phyloP scores from a whole-genome alignment of 1,139 yeast species.

The Kodamaea arcana region DNA sequence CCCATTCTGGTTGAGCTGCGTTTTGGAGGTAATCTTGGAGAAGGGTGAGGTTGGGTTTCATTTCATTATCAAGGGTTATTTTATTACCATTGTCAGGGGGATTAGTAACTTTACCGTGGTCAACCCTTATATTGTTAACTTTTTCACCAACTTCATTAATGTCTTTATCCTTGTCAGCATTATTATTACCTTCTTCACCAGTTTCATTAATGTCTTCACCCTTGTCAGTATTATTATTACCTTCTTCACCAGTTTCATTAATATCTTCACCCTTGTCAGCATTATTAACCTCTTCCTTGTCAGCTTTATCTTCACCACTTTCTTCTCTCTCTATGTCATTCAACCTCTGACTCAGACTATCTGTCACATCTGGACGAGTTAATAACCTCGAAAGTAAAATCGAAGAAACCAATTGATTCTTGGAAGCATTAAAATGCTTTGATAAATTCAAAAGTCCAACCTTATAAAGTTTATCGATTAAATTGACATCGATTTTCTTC shows the following conservation, averaged over 20 bases:
- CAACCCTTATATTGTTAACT: no score
- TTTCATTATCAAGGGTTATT: no score
- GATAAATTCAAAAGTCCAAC: constrained; percentile 30
- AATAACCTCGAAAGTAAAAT: constrained; percentile 34
- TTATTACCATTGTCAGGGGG: no score
- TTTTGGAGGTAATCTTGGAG: constrained; percentile 19
- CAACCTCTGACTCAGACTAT: not conserved
- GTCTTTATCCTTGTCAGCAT: not conserved
- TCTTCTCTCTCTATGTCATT: no score
- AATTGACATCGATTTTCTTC: constrained; percentile 28
- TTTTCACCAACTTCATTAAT: no score
- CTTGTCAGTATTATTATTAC: not conserved
- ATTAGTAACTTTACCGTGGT: no score
- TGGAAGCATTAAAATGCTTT: constrained; percentile 18
- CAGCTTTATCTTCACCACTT: no score
- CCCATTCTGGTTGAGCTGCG: constrained; percentile 15
- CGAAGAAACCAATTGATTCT: constrained; percentile 32
- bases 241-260: not conserved
- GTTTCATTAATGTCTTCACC: not conserved
- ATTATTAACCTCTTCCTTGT: no score
- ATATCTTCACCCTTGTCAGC: not conserved
- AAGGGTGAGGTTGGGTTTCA: constrained; percentile 8
- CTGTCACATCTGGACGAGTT: constrained; percentile 30
- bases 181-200: not conserved
- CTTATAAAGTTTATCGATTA: constrained; percentile 32